Evolutionary conservation across 2,329 filamentous ascomycete genomes (phyloP), one percentile per base, ranked within the genome.

Genomic region (Trichoderma sp.): DNA sequence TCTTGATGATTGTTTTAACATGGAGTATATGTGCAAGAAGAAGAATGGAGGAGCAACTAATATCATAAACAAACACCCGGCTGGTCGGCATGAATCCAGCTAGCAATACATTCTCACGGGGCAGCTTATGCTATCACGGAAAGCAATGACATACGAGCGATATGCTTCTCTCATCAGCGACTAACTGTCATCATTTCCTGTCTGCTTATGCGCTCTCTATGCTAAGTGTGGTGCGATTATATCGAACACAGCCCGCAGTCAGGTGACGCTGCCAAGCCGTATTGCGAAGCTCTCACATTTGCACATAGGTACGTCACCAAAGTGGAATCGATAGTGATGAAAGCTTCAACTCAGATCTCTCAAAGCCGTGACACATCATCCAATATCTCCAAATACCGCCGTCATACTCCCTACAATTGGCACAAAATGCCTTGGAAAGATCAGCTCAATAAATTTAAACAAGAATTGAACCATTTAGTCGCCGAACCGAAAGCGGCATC

Each of bases 371-470:
- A n/a, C 15, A 12, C 3, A 26, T n/a, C 43, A 57, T 55, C 30
- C 6, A 28, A 8, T 4, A n/a, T 12, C 26, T 64, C 1, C 28
- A 34, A 23, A 6, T 3, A 23, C 28, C 28, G 4, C 34, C 6
- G 8, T 3, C 23, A 17, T 13, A 34, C n/a, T 28, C 11, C 23
- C 6, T 23, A 55, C 17, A 15, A 17, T 13, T 4, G 7, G n/a
- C 4, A 6, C 7, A 64, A 57, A 11, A 82, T 82, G 81, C 57
- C 78, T 5, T 82, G 81, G 81, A 82, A 77, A 73, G 78, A 82
- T 39, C 76, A 80, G n/a, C 74, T 84, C 6, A 81, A 83, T 68
- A 76, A 78, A 17, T 70, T 83, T 34, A 84, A 83, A 74, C 77
- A 78, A 53, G 81, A 84, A 61, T 78, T 82, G 34, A 80, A 83